These are phyloP conservation scores for Neolecta irregularis DNA, from an alignment of 1,139 yeast genomes.

Conservation along the genomic window DNA sequence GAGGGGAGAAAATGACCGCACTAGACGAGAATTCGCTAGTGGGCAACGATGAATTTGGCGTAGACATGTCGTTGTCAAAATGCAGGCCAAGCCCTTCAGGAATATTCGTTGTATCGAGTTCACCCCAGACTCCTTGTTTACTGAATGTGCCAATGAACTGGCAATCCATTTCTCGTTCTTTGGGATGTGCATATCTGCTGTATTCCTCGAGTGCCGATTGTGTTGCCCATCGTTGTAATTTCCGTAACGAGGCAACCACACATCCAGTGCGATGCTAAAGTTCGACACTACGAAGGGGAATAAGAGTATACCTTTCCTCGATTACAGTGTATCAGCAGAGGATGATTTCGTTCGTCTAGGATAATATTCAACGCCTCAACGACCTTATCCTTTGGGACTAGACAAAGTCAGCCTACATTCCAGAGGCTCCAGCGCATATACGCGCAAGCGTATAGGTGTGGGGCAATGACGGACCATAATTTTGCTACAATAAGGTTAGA, in stretches of 20 bases:
- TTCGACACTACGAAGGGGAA: no score
- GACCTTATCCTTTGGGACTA: constrained; percentile 53
- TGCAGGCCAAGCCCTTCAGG: no score
- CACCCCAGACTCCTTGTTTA: no score
- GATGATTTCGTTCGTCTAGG: constrained; percentile 72
- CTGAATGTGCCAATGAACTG: constrained; percentile 94
- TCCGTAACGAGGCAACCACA: constrained; percentile 75
- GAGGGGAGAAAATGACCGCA: no score
- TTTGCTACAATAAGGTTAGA: no score
- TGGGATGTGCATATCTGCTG: constrained; percentile 84
- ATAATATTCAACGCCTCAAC: constrained; percentile 72
- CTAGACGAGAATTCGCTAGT: no score
- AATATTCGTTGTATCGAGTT: no score
- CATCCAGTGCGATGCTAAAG: constrained; percentile 95
- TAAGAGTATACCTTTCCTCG: no score
- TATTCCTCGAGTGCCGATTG: constrained; percentile 92
- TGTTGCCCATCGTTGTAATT: constrained; percentile 81
- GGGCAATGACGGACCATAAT: neutral
- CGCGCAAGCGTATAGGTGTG: neutral
- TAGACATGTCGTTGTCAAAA: no score
- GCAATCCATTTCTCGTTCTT: constrained; percentile 87
- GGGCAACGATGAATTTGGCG: no score
- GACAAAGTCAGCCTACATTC: no score
- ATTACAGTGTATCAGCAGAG: constrained; percentile 83
- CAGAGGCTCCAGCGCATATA: no score